These are phyloP conservation scores for Neospora caninum DNA, from an alignment of 169 alveolate species.

Conservation along the genomic window DNA sequence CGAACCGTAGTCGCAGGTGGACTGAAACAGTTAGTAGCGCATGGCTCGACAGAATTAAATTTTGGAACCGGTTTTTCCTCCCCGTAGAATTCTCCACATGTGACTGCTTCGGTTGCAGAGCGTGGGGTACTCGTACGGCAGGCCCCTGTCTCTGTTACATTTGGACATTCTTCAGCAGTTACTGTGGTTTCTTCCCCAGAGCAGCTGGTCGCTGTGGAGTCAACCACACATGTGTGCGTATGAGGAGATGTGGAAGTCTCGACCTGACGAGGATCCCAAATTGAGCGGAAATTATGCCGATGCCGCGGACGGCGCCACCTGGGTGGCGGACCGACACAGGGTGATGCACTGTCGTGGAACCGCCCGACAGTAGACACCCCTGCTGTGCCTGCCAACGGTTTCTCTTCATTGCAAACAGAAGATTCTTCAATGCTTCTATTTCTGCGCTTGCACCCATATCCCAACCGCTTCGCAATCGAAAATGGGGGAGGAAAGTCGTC, in stretches of 20 bases:
- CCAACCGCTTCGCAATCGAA: background rate
- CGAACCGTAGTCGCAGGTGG: background rate
- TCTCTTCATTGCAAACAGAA: background rate
- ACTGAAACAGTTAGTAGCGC: background rate
- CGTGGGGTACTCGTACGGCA: background rate
- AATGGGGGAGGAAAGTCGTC: constrained; percentile 23
- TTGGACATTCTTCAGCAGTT: background rate
- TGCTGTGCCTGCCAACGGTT: background rate
- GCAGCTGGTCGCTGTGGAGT: background rate
- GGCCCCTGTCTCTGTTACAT: background rate
- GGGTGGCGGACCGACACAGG: background rate
- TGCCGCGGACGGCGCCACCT: background rate
- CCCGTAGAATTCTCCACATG: background rate
- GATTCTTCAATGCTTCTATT: background rate
- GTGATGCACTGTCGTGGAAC: background rate
- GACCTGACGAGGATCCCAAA: background rate
- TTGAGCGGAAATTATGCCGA: background rate
- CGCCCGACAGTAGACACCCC: background rate
- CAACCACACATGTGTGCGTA: background rate
- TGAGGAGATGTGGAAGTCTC: background rate
- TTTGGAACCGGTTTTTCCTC: background rate
- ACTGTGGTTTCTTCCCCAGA: background rate
- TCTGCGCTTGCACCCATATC: background rate
- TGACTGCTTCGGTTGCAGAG: background rate
- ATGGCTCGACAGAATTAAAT: background rate